Base-by-base conservation (phyloP, 2,329 filamentous ascomycete species). In the Salinomyces thailandicus region DNA sequence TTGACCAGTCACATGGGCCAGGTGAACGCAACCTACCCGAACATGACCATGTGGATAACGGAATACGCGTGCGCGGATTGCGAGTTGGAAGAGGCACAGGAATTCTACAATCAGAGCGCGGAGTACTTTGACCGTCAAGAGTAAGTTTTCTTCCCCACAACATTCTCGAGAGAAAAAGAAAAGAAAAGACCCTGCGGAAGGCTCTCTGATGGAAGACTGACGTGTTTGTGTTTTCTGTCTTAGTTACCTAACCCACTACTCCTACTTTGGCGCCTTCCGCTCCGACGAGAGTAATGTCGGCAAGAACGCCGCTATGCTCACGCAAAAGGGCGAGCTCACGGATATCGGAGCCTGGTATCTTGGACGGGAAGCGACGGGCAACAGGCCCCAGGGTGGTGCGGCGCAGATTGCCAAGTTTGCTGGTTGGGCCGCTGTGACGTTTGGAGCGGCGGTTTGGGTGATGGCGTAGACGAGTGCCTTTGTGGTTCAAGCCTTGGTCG, bases 261-360 rank as follows among this genome's bases (percentile, higher is more conserved):
- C 78, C 0, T 81, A 81, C 58, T 91, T 86, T 50, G 83, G 81
- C 31, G 71, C 79, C 6, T 89, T 46, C 32, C 72, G 81, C 35
- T 75, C 73, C 3, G 63, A 69, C 33, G 73, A 73, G 12, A 81
- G 78, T 44, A 89, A 86, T 46, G 77, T 87, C 5, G 84, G 84
- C 0, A 68, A 77, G 3, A 84, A 86, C 42, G 76, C 71, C 1
- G 73, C 77, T 1, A 80, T 91, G 66, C 66, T 89, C 31, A 79
- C 75, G 51, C 64, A 73, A 28, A 66, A 73, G 12, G 84, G 84
- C 28, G 52, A 74, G 42, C 62, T 91, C 44, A 87, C 83, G 1
- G 75, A 85, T 47, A 81, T 89, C 45, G 84, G 84, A 0, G 70
- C 72, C 2, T 81, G 79, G 78, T 91, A 89, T 57, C 58, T 91